These are phyloP conservation scores for Colletotrichum sojae DNA, from an alignment of 2,329 filamentous ascomycete genomes.

Conservation along the genomic window DNA sequence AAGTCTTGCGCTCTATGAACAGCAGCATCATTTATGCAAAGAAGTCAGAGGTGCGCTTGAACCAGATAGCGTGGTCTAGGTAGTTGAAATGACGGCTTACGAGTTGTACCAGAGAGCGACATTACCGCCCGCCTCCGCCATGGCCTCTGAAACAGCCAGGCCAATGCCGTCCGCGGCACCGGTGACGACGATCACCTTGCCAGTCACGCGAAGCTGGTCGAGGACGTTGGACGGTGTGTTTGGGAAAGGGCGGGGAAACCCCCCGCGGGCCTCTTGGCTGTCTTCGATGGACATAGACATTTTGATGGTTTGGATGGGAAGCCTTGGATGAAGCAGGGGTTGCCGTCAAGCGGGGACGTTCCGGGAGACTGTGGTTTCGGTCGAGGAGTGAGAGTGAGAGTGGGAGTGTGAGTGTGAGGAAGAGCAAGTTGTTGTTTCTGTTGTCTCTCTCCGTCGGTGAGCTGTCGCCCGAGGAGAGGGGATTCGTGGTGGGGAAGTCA, in stretches of 20 bases:
- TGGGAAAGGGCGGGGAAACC: slow-evolving; percentile 56
- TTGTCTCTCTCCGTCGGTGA: slow-evolving; percentile 23
- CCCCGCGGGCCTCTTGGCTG: slow-evolving; percentile 46
- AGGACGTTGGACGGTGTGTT: slow-evolving; percentile 58
- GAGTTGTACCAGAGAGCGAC: slow-evolving; percentile 58
- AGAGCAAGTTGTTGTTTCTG: neutral
- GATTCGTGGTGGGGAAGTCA: slow-evolving; percentile 7
- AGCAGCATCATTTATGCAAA: slow-evolving; percentile 46
- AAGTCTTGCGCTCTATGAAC: slow-evolving; percentile 53
- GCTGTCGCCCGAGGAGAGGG: slow-evolving; percentile 33
- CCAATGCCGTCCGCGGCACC: slow-evolving; percentile 63
- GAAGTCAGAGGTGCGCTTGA: no score
- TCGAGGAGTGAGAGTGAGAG: neutral
- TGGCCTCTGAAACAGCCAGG: slow-evolving; percentile 58
- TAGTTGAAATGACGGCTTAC: neutral
- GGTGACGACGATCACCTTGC: slow-evolving; percentile 59
- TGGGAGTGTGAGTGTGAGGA: neutral
- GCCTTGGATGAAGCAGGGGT: neutral
- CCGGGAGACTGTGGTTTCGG: neutral
- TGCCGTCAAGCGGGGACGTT: neutral
- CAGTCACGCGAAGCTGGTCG: slow-evolving; percentile 59
- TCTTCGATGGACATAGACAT: slow-evolving; percentile 57
- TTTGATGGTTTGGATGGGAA: slow-evolving; percentile 40
- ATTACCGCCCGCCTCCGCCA: slow-evolving; percentile 60
- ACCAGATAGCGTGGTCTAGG: no score